Conservation (phyloP, 2,329 filamentous ascomycete genomes). For the Sclerotinia borealis region DNA sequence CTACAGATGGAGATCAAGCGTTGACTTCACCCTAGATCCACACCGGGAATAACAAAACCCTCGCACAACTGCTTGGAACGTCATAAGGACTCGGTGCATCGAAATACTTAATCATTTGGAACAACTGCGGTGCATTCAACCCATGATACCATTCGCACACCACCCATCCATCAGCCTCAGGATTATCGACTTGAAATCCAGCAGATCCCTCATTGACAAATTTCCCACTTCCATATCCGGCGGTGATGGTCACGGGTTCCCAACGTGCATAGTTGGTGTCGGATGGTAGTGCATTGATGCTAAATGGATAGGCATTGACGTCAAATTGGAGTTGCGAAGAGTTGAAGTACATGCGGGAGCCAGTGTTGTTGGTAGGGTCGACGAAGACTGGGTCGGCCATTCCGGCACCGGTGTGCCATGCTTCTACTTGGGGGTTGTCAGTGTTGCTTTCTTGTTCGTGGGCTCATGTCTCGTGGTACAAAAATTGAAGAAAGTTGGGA, state of each 20-base stretch:
- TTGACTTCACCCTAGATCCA: conserved; percentile 10
- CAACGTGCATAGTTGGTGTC: conserved; percentile 22
- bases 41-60: conserved; percentile 15
- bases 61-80: conserved; percentile 19
- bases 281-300: conserved; percentile 19
- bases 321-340: conserved; percentile 25
- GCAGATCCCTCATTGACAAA: conserved; percentile 13
- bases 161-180: conserved; percentile 23
- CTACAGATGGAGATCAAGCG: not conserved
- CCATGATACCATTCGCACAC: conserved; percentile 27
- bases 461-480: not conserved
- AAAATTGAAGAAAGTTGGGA: not conserved
- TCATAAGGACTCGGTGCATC: conserved; percentile 13
- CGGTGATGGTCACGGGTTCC: conserved; percentile 16
- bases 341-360: conserved; percentile 21
- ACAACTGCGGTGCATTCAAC: conserved; percentile 24
- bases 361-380: not conserved
- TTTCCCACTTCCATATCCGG: conserved; percentile 16
- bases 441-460: not conserved
- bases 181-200: conserved; percentile 16
- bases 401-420: conserved; percentile 25
- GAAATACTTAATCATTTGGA: conserved; percentile 23
- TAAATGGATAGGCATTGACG: conserved; percentile 17
- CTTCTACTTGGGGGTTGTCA: conserved; percentile 18
- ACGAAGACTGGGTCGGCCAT: conserved; percentile 23